Evolutionary conservation across 768 basidiomycete genomes (phyloP).

Genomic region (Tylopilus sp.): DNA sequence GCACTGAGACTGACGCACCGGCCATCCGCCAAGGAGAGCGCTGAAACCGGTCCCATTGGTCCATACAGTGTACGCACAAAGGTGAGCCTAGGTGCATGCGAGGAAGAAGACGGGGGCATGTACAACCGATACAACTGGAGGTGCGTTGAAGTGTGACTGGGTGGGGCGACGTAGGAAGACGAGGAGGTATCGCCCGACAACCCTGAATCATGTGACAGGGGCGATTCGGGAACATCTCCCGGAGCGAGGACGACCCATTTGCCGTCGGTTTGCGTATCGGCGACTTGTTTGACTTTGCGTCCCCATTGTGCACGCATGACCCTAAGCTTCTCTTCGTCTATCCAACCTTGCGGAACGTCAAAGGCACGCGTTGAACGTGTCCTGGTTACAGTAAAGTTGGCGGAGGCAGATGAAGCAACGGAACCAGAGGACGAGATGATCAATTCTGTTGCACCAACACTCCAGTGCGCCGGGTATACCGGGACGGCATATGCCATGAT

Average conservation of each 20-base stretch:
- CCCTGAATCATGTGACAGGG: slow-evolving; percentile 9
- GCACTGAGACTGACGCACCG: slow-evolving; percentile 72
- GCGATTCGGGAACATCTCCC: slow-evolving; percentile 34
- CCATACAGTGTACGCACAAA: slow-evolving; percentile 74
- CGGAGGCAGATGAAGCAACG: slow-evolving; percentile 13
- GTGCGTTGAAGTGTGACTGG: slow-evolving; percentile 46
- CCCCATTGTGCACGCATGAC: slow-evolving; percentile 73
- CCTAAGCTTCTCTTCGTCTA: slow-evolving; percentile 61
- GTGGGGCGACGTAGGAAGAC: slow-evolving; percentile 29
- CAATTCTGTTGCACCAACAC: slow-evolving; percentile 72
- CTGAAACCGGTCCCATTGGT: slow-evolving; percentile 60
- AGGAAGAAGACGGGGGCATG: slow-evolving; percentile 49
- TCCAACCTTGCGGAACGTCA: slow-evolving; percentile 69
- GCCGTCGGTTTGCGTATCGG: slow-evolving; percentile 79
- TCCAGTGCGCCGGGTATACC: slow-evolving; percentile 81
- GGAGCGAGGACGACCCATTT: slow-evolving; percentile 82
- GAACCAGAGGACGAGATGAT: slow-evolving; percentile 46
- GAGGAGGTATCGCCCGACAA: slow-evolving; percentile 23
- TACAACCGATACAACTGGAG: slow-evolving; percentile 75
- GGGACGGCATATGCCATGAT: slow-evolving; percentile 72
- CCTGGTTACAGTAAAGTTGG: slow-evolving; percentile 47
- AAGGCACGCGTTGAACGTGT: slow-evolving; percentile 66
- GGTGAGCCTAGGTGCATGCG: slow-evolving; percentile 58
- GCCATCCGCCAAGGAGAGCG: slow-evolving; percentile 75
- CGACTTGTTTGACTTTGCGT: slow-evolving; percentile 65